These are phyloP conservation scores for Neocatenulostroma microsporum DNA, from an alignment of 2,329 filamentous ascomycete species.

Conservation along the genomic window DNA sequence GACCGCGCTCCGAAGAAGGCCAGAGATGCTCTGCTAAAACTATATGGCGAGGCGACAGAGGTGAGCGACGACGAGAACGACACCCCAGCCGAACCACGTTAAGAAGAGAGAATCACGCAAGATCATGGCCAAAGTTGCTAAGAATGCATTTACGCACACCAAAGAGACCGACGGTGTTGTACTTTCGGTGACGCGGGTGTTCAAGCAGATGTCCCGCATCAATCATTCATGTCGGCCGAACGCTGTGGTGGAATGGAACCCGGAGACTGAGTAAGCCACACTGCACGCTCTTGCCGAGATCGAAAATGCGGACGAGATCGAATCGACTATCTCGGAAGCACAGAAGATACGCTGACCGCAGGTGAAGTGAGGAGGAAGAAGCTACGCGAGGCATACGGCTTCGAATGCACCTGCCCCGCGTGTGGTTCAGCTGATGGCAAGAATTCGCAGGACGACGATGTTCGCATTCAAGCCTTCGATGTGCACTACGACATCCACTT, in stretches of 20 bases:
- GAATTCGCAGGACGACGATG: background rate
- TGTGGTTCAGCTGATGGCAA: background rate
- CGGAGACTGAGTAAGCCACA: background rate
- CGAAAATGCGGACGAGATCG: background rate
- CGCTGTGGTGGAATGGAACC: background rate
- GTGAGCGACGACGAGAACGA: no score
- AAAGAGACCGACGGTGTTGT: background rate
- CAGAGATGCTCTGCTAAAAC: no score
- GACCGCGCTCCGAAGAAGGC: no score
- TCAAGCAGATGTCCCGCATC: conserved; percentile 1
- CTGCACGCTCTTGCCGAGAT: background rate
- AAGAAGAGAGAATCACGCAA: no score
- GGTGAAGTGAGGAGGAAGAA: background rate
- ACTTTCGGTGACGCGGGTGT: background rate
- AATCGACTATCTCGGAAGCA: background rate
- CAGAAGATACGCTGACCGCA: background rate
- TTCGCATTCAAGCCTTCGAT: background rate
- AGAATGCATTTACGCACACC: background rate
- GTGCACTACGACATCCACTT: background rate
- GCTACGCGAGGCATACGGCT: background rate
- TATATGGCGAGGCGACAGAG: no score
- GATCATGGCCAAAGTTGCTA: background rate
- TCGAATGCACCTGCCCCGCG: background rate
- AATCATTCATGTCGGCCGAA: conserved; percentile 3
- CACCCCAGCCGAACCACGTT: no score